Base-by-base conservation (phyloP, 2,329 filamentous ascomycete species). In the Podosphaera aphanis region DNA sequence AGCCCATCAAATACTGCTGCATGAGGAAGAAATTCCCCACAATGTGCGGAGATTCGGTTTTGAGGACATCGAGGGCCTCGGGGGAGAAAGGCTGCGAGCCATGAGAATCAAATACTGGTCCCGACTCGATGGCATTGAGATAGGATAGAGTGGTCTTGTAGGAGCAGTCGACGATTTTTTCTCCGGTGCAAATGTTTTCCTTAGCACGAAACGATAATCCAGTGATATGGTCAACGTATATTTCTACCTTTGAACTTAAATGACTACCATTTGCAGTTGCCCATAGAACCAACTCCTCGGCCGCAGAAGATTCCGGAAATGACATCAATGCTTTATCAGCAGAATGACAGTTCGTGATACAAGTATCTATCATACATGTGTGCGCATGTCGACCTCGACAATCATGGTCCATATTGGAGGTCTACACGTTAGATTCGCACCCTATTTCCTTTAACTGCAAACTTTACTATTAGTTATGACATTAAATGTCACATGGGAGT, bases 11-110 rank as follows among this genome's bases (percentile, higher is more conserved):
- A 55, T 74, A 76, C 57, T 85, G 73, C 49, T 77, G 72, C 56
- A 81, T 67, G 5, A 85, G 65, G 50, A 81, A 78, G 60, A 83
- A 79, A 3, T 77, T 69, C 7, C 73, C 69, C 43, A 77, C 61
- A 47, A 80, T 71, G 51, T 80, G 70, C 0, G 73, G 53, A 27
- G 53, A 49, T 3, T 55, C 49, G 5, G 35, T 67, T 1, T 69
- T 68, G 1, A 67, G 59, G 3, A 56, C 54, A 1, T 63, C 53
- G 41, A 79, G 59, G 51, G 81, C 74, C 1, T 56, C 55, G 0
- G 51, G 43, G 0, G 72, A 67, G 41, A 80, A 71, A n/a, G 43
- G 27, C 2, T 52, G 33, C 23, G 55, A 52, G 18, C 47, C 47
- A 27, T 53, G 47, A 23, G 43, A 13, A 23, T 49, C 40, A 23